phyloP scores from a whole-genome alignment of 345 rosid species.

The Lepidium sativum region DNA sequence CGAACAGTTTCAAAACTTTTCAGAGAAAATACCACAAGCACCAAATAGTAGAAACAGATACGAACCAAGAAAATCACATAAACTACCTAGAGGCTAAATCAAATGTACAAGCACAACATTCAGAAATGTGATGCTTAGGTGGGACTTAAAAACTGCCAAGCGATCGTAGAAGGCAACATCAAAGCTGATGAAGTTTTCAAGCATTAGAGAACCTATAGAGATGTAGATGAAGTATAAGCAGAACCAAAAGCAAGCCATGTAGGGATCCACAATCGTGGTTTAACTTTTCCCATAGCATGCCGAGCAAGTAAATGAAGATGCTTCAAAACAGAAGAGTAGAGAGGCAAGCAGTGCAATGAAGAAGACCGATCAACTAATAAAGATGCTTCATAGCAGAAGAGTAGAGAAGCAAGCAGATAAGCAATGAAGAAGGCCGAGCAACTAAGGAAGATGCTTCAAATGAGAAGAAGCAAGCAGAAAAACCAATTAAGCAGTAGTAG shows the following conservation, averaged over 20 bases:
- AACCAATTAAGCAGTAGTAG: conserved; percentile 23
- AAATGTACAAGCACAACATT: not conserved
- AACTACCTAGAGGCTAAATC: not conserved
- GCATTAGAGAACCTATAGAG: conserved; percentile 42
- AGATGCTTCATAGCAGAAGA: conserved; percentile 9
- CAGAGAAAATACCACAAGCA: not conserved
- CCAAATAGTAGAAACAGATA: not conserved
- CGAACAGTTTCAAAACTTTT: not conserved
- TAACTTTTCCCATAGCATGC: conserved; percentile 34
- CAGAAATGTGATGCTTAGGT: not conserved
- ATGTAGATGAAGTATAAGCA: conserved; percentile 32
- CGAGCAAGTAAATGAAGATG: conserved; percentile 13
- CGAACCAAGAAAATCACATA: not conserved
- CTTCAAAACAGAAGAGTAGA: conserved; percentile 4
- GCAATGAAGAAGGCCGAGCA: conserved; percentile 28
- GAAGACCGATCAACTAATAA: conserved; percentile 25
- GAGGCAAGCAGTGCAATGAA: conserved; percentile 18
- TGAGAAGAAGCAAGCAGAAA: conserved; percentile 18
- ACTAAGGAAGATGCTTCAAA: conserved; percentile 11
- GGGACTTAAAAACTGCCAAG: conserved; percentile 36
- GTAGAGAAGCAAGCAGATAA: conserved; percentile 17
- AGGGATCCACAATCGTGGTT: conserved; percentile 55
- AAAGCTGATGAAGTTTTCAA: conserved; percentile 44
- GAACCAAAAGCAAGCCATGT: conserved; percentile 23
- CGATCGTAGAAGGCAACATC: conserved; percentile 35